Base-by-base conservation (phyloP, 495 filamentous ascomycete genomes). In the Letharia lupina region DNA sequence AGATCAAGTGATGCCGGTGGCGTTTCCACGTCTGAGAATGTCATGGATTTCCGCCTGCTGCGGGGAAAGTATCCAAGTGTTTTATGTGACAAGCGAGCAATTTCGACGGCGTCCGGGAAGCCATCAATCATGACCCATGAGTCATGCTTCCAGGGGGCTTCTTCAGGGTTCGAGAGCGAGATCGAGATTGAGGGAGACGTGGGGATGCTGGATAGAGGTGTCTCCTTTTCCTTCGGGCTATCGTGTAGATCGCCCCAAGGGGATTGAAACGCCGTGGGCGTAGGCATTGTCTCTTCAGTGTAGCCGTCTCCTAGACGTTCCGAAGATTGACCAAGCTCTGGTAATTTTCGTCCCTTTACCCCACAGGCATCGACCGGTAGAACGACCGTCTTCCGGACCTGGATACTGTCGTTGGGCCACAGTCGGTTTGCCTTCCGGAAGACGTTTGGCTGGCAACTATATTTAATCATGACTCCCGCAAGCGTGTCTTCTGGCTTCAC, bases 31-130 rank as follows among this genome's bases (percentile, higher is more conserved):
- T 84, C 77, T 1, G 85, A 86, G 13, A 75, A 76, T 12, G 83
- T 80, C 52, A 83, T 76, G 11, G 82, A 86, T 82, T 96, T 97
- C 81, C 91, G 90, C 70, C 94, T 83, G 3, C 91, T 85, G 18
- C 91, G 91, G 2, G 94, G 93, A 72, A 97, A 98, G 76, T 92
- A 96, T 39, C 93, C 94, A 31, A 97, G 79, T 5, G 88, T 82
- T 75, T 87, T 85, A 61, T 91, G 86, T 35, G 91, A 84, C 50
- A 98, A 85, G 42, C 93, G 85, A 8, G 88, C 93, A 50, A 98
- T 95, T 74, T 97, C 89, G 57, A 94, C 88, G 3, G 88, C 84
- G 15, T 82, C 73, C 11, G 82, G 77, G 61, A 85, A 84, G 23
- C 85, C 87, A 60, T 91, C 88, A 57, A 96, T 81, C 13, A 84